Evolutionary conservation across 768 basidiomycete species (phyloP).

Genomic region (Lentinula aciculospora): DNA sequence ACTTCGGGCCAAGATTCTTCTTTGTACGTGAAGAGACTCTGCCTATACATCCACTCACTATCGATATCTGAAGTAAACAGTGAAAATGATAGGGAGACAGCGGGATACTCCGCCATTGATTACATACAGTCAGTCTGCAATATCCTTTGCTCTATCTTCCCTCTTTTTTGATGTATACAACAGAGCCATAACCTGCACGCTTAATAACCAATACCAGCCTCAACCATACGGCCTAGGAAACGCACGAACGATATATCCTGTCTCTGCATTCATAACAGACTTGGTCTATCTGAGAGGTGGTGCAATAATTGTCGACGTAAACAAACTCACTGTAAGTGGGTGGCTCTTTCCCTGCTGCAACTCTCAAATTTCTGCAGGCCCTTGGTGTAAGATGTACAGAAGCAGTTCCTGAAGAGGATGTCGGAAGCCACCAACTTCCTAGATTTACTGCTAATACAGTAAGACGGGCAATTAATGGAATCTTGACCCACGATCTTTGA

Average conservation of each 20-base stretch:
- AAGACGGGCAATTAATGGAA: slow-evolving; percentile 32
- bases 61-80: slow-evolving; percentile 45
- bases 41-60: neutral
- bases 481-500: slow-evolving; percentile 7
- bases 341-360: neutral
- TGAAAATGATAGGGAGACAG: slow-evolving; percentile 86
- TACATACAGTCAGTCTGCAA: slow-evolving; percentile 72
- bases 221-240: slow-evolving; percentile 54
- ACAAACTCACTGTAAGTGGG: slow-evolving; percentile 51
- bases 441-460: slow-evolving; percentile 44
- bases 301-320: slow-evolving; percentile 55
- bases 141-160: neutral
- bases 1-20: slow-evolving; percentile 76
- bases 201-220: slow-evolving; percentile 56
- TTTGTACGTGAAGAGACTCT: slow-evolving; percentile 46
- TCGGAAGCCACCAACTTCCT: slow-evolving; percentile 12
- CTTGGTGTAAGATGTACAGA: slow-evolving; percentile 58
- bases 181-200: slow-evolving; percentile 64
- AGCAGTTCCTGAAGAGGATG: slow-evolving; percentile 26
- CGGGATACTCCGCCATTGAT: slow-evolving; percentile 76
- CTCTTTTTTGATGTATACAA: slow-evolving; percentile 8
- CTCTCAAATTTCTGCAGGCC: slow-evolving; percentile 25
- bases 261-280: slow-evolving; percentile 82
- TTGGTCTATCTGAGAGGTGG: slow-evolving; percentile 70
- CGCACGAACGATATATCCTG: slow-evolving; percentile 58